Percentiles rank a stretch among this genome's conserved stretches.
Evolutionary conservation across 768 basidiomycete species (phyloP).

Genomic region (Termitomyces sp.): DNA sequence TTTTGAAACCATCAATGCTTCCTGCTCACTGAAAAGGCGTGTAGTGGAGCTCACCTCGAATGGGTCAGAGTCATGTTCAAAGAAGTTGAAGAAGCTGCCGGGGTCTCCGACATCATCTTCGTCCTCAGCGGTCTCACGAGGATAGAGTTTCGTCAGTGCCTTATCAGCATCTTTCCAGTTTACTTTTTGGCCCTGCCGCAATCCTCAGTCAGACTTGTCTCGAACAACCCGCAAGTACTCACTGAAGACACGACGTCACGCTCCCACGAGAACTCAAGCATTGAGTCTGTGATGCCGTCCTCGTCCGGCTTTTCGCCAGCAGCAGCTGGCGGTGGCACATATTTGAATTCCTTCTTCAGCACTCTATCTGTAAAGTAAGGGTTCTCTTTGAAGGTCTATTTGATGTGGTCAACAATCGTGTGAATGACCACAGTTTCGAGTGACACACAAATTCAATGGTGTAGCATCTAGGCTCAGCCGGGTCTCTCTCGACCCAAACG

Average conservation of each 20-base stretch:
- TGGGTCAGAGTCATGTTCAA: slow-evolving; percentile 62
- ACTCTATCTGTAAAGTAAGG: slow-evolving; percentile 75
- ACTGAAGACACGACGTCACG: slow-evolving; percentile 69
- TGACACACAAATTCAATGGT: slow-evolving; percentile 83
- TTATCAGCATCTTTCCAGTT: slow-evolving; percentile 79
- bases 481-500: slow-evolving; percentile 76
- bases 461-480: slow-evolving; percentile 74
- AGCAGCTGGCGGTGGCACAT: slow-evolving; percentile 49
- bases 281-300: slow-evolving; percentile 72
- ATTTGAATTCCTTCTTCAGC: slow-evolving; percentile 82
- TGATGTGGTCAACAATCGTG: slow-evolving; percentile 1
- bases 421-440: not conserved
- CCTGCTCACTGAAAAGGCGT: slow-evolving; percentile 21
- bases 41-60: slow-evolving; percentile 46
- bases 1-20: not conserved
- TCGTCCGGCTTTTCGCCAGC: slow-evolving; percentile 58
- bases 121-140: slow-evolving; percentile 56
- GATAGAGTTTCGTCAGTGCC: slow-evolving; percentile 76
- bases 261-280: slow-evolving; percentile 81
- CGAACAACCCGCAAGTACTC: slow-evolving; percentile 17
- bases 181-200: slow-evolving; percentile 56
- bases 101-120: slow-evolving; percentile 62
- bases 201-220: slow-evolving; percentile 10
- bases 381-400: slow-evolving; percentile 81
- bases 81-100: slow-evolving; percentile 89